Conservation (phyloP, 1,139 yeast genomes). For the Pichia terricola region DNA sequence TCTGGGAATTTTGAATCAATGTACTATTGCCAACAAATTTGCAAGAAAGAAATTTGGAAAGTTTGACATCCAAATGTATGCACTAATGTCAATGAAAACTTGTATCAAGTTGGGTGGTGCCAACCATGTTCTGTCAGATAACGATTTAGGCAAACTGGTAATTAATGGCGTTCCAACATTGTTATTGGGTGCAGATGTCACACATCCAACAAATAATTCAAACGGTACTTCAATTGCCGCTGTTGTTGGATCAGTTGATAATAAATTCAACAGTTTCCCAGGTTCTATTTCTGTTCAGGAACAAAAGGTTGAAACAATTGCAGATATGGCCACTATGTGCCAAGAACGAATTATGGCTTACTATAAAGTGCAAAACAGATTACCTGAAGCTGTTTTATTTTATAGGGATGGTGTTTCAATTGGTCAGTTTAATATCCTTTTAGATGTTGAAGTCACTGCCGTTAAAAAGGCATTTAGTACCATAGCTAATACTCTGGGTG, state of each 20-base stretch:
- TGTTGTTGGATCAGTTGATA: conserved; percentile 24
- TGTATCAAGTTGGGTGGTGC: conserved; percentile 20
- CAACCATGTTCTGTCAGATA: conserved; percentile 15
- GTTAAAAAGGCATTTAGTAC: conserved; percentile 19
- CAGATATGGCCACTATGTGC: conserved; percentile 20
- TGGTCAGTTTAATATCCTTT: conserved; percentile 23
- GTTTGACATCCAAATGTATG: conserved; percentile 19
- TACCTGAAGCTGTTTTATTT: conserved; percentile 22
- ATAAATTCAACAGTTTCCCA: conserved; percentile 20
- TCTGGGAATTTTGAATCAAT: conserved; percentile 19
- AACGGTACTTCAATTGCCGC: conserved; percentile 23
- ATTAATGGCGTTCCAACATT: conserved; percentile 17
- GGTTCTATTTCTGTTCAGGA: conserved; percentile 23
- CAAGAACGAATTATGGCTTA: conserved; percentile 20
- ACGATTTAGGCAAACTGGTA: conserved; percentile 11
- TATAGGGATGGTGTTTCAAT: conserved; percentile 27
- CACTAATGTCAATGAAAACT: conserved; percentile 19
- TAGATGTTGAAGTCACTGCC: conserved; percentile 22
- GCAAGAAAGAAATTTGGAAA: conserved; percentile 16
- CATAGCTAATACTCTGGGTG: conserved; percentile 11
- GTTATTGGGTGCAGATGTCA: conserved; percentile 26
- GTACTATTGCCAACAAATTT: conserved; percentile 18
- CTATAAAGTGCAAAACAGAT: conserved; percentile 14
- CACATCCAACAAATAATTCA: conserved; percentile 23
- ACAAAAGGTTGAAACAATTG: conserved; percentile 21